phyloP scores from a whole-genome alignment of 257 asterid genomes.

The Solanum piurae region DNA sequence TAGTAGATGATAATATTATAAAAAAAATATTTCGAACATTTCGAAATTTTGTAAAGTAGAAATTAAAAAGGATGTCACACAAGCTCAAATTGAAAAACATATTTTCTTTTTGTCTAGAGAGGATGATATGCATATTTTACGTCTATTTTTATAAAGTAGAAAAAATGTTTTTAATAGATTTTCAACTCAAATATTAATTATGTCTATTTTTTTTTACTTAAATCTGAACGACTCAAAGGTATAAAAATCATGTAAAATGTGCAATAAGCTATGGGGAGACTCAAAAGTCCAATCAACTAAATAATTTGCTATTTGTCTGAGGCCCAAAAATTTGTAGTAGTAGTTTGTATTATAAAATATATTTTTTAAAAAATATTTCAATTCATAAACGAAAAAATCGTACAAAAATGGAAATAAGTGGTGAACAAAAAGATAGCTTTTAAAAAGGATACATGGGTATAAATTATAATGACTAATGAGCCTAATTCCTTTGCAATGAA shows the following conservation, averaged over 20 bases:
- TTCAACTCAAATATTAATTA: no score
- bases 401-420: no score
- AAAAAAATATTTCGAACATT: not conserved
- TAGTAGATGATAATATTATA: not conserved
- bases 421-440: no score
- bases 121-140: no score
- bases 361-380: no score
- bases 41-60: not conserved
- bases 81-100: not conserved
- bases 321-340: not conserved
- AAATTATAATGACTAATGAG: no score
- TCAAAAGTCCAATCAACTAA: not conserved
- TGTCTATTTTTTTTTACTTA: fast-evolving
- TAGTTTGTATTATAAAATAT: not conserved
- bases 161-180: no score
- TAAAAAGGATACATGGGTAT: no score
- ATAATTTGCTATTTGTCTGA: not conserved
- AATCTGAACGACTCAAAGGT: no score
- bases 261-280: not conserved
- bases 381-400: no score
- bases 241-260: no score
- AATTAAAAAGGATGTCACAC: not conserved
- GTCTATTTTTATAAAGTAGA: not conserved
- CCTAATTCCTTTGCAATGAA: no score
- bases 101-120: not conserved